Base-by-base conservation (phyloP, 2,329 filamentous ascomycete species). In the Fusarium guadeloupense region DNA sequence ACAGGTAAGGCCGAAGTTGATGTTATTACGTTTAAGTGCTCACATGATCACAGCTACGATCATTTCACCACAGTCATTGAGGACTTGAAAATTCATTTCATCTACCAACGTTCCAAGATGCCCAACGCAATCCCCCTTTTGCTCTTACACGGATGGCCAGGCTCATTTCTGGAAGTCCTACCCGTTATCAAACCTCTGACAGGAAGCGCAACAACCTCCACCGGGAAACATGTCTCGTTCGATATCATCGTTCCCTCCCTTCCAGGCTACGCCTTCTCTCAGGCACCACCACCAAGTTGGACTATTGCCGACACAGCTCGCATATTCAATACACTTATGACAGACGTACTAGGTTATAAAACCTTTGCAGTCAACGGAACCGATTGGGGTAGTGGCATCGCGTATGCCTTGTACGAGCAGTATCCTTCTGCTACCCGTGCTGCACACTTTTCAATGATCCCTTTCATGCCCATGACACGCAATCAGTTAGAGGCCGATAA, bases 121-220 rank as follows among this genome's bases (percentile, higher is more conserved):
- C 31, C 49, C 2, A 23, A 65, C 17, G 76, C 76, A 4, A 76
- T 80, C 28, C 76, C 79, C 1, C 62, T 81, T 2, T 62, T 81
- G 1, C 61, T 80, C 26, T 62, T 77, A 2, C 77, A 81, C 60
- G 79, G 78, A 26, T 81, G 77, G 79, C 78, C 77, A 3, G 78
- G 78, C 5, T 76, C 72, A 1, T 80, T 80, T 49, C 75, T 76
- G 59, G 78, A 81, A 56, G 79, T 78, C 20, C 59, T 75, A 66
- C 39, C 75, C 2, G 4, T 66, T 4, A 8, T 66, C 8, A 33
- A 59, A 5, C 7, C 35, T 37, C 41, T 59, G 14, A 50, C 41
- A 3, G 31, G 23, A 14, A 31, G 35, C 30, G 38, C n/a, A 7
- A 44, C 41, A 46, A 26, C 16, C n/a, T 21, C 38, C 6, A 25